phyloP scores from a whole-genome alignment of 1,139 yeast species.

The Candida sp. region DNA sequence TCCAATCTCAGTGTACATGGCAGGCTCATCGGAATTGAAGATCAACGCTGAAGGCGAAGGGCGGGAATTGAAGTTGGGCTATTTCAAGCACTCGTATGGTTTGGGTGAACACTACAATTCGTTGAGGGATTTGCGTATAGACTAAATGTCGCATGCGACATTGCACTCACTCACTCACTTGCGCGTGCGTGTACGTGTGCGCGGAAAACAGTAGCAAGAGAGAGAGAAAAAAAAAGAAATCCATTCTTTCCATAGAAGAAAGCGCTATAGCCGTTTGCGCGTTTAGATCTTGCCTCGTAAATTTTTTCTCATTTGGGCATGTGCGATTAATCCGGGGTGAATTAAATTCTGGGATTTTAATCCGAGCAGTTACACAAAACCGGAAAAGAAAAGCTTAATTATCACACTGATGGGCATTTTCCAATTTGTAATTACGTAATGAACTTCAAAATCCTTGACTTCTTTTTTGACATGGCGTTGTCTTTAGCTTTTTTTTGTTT shows the following conservation, averaged over 20 bases:
- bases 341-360: background rate
- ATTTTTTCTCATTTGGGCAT: background rate
- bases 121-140: constrained; percentile 47
- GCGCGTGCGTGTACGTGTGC: background rate
- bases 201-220: background rate
- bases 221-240: background rate
- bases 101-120: constrained; percentile 97
- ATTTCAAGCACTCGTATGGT: constrained; percentile 85
- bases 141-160: constrained; percentile 1
- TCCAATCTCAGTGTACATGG: constrained; percentile 76
- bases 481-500: background rate
- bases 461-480: background rate
- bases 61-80: constrained; percentile 71
- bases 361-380: background rate
- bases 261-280: background rate
- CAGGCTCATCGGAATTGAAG: constrained; percentile 66
- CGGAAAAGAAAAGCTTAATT: background rate
- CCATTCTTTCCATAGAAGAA: background rate
- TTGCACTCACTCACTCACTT: no score
- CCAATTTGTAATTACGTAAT: background rate
- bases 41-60: constrained; percentile 58
- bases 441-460: background rate
- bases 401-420: background rate
- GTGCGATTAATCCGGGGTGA: background rate
- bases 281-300: constrained; percentile 1